These are phyloP conservation scores for Cytidiella melzeri DNA, from an alignment of 768 basidiomycete species.

Conservation along the genomic window DNA sequence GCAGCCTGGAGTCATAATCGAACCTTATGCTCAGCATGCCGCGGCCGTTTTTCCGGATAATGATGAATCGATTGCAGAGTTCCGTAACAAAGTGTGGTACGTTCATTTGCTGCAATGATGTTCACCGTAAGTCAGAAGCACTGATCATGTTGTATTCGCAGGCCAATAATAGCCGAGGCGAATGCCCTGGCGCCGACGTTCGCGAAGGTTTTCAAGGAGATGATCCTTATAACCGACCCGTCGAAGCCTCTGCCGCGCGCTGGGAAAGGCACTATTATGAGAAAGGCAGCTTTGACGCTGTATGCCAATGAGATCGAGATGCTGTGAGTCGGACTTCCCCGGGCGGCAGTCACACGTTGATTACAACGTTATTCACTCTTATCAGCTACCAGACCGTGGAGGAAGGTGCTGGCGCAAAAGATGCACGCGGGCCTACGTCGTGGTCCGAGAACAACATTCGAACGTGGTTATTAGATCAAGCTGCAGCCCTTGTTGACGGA, in stretches of 20 bases:
- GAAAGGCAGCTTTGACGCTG: conserved; percentile 6
- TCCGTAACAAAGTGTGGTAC: conserved; percentile 15
- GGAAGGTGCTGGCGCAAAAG: conserved; percentile 8
- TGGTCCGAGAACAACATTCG: conserved; percentile 9
- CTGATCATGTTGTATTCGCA: conserved; percentile 1
- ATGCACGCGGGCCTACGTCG: conserved; percentile 7
- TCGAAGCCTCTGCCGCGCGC: conserved; percentile 12
- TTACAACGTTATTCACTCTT: too few species aligned
- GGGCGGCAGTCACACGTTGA: too few species aligned
- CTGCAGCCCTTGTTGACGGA: conserved; percentile 10
- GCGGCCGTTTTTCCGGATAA: conserved; percentile 8
- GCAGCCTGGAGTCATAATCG: conserved; percentile 14
- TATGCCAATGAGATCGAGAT: conserved; percentile 14
- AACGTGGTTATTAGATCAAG: conserved; percentile 13
- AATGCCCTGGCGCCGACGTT: conserved; percentile 22
- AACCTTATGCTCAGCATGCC: conserved; percentile 6
- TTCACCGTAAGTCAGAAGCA: not conserved
- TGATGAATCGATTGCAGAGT: conserved; percentile 4
- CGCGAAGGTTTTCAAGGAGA: conserved; percentile 27
- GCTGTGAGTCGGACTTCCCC: conserved; percentile 8
- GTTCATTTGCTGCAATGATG: not conserved
- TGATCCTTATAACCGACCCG: conserved; percentile 10
- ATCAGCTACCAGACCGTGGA: conserved; percentile 14
- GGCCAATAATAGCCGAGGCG: conserved; percentile 21
- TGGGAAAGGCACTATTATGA: conserved; percentile 11